Base-by-base conservation (phyloP, 2,329 filamentous ascomycete species). In the Aureobasidium sp. region DNA sequence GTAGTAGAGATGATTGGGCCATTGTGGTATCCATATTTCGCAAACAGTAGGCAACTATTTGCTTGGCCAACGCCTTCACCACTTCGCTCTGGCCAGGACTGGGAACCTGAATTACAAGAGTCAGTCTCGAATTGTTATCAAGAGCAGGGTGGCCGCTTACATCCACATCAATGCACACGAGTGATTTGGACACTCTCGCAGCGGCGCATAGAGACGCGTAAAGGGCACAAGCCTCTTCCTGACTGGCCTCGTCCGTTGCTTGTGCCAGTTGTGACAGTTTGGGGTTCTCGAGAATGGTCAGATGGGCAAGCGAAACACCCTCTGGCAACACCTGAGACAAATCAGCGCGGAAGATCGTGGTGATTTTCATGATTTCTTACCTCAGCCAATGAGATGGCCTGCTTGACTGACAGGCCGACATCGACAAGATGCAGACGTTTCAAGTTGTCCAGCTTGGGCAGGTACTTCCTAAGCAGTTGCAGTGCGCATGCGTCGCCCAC, bases 31-130 rank as follows among this genome's bases (percentile, higher is more conserved):
- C 89, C 75, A 98, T 85, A 62, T 98, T 98, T 54, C 87, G 83
- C 57, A 98, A 77, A 58, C 88, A 95, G 68, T 96, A 96, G 0
- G 89, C 91, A 38, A 96, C 85, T n/a, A 95, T 86, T 67, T 95
- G 90, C 64, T 91, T 94, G 0, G 90, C 90, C 61, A 96, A 77
- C 3, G 90, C 90, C 68, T 90, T 94, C 62, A 96, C 87, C 21
- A 96, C 81, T 66, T 96, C 93, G 52, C 86, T 88, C n/a, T 86
- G 87, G 53, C 88, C 83, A 19, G 83, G 76, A 27, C 79, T 83
- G 0, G 91, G 93, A 2, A 94, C 66, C 66, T 68, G 54, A 30
- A 50, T n/a, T 14, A 29, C 24, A 25, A 8, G 6, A 10, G 52
- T 58, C 17, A 58, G 51, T n/a, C 27, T 14, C 8, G 24, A 12